Conservation (phyloP, 257 asterid species). For the Nicotiana attenuata region DNA sequence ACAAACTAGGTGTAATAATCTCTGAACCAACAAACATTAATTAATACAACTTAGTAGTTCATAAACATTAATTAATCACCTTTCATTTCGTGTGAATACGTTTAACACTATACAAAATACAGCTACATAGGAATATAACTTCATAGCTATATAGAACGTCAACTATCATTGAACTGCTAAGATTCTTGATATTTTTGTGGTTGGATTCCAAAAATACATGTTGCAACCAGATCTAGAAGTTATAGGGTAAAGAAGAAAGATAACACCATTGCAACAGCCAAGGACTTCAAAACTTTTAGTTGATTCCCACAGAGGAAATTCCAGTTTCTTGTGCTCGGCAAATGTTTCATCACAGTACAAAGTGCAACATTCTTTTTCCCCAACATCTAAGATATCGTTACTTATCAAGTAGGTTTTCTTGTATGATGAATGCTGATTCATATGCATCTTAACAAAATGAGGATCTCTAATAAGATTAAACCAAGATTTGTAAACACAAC, state of each 20-base stretch:
- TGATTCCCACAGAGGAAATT: neutral
- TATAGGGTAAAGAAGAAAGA: neutral
- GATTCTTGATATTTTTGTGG: neutral
- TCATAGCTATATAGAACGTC: too few species aligned
- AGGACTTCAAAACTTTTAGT: neutral
- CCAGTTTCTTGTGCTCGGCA: neutral
- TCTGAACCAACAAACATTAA: too few species aligned
- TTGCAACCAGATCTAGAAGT: neutral
- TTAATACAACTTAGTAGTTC: too few species aligned
- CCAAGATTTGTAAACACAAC: neutral
- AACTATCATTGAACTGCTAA: neutral
- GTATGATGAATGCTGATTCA: too few species aligned
- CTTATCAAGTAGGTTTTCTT: neutral
- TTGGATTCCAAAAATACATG: neutral
- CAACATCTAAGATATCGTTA: neutral
- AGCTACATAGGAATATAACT: neutral
- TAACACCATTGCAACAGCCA: conserved; percentile 1
- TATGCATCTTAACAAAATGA: neutral
- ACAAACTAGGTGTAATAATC: too few species aligned
- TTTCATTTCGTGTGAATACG: too few species aligned
- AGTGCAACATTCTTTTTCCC: neutral
- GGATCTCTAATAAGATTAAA: neutral
- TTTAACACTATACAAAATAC: too few species aligned
- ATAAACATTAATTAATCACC: too few species aligned
- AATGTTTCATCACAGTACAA: neutral